A percentile compares a stretch with the other conserved stretches of the same genome.
phyloP scores from a whole-genome alignment of 1,139 yeast genomes.

The Sugiyamaella castrensis region DNA sequence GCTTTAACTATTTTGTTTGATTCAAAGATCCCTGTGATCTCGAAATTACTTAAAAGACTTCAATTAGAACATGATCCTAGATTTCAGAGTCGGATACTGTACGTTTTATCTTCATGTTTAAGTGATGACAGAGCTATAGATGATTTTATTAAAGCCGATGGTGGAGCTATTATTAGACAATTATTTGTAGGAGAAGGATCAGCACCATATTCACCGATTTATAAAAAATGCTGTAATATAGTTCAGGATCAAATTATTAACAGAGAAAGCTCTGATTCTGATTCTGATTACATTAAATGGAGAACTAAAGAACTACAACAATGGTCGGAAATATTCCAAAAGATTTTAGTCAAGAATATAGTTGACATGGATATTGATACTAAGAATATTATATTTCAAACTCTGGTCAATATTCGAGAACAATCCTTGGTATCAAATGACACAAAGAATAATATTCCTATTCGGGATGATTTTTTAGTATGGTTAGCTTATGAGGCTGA shows the following conservation, averaged over 20 bases:
- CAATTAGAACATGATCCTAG: constrained; percentile 18
- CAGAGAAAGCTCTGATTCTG: constrained; percentile 4
- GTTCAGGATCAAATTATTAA: constrained; percentile 16
- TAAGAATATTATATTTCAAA: constrained; percentile 24
- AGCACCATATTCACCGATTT: constrained; percentile 2
- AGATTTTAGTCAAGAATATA: constrained; percentile 11
- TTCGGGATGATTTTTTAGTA: constrained; percentile 42
- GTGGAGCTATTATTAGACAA: constrained; percentile 24
- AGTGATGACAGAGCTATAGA: constrained; percentile 18
- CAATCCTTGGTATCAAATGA: constrained; percentile 14
- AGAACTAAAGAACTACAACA: constrained; percentile 18
- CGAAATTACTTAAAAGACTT: constrained; percentile 22
- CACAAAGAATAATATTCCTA: no score
- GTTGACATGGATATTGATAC: constrained; percentile 13
- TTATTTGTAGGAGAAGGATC: constrained; percentile 13
- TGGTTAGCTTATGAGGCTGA: constrained; percentile 60
- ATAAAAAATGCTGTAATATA: constrained; percentile 11
- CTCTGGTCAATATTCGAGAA: constrained; percentile 31
- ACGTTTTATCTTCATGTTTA: constrained; percentile 34
- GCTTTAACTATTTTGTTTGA: constrained; percentile 45
- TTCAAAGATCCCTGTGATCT: constrained; percentile 10
- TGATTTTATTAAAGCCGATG: constrained; percentile 22
- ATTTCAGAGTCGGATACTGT: constrained; percentile 29
- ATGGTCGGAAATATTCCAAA: constrained; percentile 25
- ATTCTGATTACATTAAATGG: constrained; percentile 16